These are phyloP conservation scores for Ogataea wickerhamii DNA, from an alignment of 805 yeast species.

Conservation along the genomic window DNA sequence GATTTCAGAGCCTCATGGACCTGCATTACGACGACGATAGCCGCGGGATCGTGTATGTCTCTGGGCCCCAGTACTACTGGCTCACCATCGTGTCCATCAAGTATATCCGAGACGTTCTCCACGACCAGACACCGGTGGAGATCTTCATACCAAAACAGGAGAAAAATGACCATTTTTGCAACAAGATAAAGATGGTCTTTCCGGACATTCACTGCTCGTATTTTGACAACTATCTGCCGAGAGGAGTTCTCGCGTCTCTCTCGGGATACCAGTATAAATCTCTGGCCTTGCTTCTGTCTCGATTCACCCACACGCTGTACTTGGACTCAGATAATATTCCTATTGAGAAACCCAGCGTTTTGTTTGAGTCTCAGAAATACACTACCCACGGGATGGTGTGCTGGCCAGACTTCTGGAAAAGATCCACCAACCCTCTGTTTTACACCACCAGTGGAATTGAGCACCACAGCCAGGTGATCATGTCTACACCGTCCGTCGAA, in stretches of 20 bases:
- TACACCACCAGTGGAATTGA: constrained; percentile 45
- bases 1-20: constrained; percentile 9
- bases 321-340: constrained; percentile 51
- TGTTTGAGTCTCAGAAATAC: constrained; percentile 44
- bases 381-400: constrained; percentile 43
- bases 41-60: constrained; percentile 30
- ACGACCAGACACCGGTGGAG: constrained; percentile 41
- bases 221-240: constrained; percentile 33
- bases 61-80: constrained; percentile 30
- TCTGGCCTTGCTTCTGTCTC: constrained; percentile 44
- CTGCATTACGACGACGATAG: constrained; percentile 12
- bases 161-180: constrained; percentile 44
- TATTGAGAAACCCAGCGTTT: constrained; percentile 34
- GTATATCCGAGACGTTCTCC: constrained; percentile 25
- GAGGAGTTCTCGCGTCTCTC: constrained; percentile 10
- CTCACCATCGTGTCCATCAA: constrained; percentile 30
- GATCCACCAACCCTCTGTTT: constrained; percentile 57
- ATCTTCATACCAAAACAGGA: constrained; percentile 44
- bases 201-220: constrained; percentile 41
- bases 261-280: constrained; percentile 48
- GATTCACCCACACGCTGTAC: constrained; percentile 44
- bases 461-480: constrained; percentile 28
- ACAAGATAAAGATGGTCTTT: constrained; percentile 36
- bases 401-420: constrained; percentile 70
- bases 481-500: constrained; percentile 55